Conservation (phyloP, 441 rosid species). For the Isatis lusitanica region DNA sequence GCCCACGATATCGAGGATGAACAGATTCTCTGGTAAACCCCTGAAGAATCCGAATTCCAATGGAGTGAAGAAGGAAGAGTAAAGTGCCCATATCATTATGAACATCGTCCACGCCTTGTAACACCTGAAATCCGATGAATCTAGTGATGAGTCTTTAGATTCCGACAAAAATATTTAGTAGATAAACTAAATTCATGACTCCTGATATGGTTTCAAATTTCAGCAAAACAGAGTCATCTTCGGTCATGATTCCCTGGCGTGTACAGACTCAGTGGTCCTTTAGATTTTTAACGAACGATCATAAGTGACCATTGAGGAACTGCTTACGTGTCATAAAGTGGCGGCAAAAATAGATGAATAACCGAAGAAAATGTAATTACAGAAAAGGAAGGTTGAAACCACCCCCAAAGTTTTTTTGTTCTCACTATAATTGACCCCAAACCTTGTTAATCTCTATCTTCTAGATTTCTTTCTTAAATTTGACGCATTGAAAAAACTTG, state of each 20-base stretch:
- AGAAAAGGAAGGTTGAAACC: not conserved
- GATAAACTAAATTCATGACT: not conserved
- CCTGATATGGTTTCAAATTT: not conserved
- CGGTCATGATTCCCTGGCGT: not conserved
- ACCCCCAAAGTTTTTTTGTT: not conserved
- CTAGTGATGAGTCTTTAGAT: not conserved
- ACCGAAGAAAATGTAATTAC: constrained; percentile 7
- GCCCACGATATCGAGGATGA: constrained; percentile 51
- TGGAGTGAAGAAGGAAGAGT: constrained; percentile 76
- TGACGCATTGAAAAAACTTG: not conserved
- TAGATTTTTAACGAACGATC: constrained; percentile 11
- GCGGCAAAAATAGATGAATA: constrained; percentile 30
- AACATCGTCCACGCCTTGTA: constrained; percentile 56
- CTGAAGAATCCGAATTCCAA: constrained; percentile 72
- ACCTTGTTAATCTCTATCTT: not conserved
- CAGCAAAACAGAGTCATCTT: constrained; percentile 1
- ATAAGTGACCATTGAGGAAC: constrained; percentile 7
- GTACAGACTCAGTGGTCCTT: not conserved
- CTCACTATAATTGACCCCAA: not conserved
- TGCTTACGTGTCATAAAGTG: constrained; percentile 23
- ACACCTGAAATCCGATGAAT: constrained; percentile 35
- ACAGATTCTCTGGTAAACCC: constrained; percentile 60
- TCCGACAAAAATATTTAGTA: not conserved
- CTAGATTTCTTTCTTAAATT: too few relatives aligned
- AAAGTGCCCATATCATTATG: constrained; percentile 62